Evolutionary conservation across 352 stramenopile species (phyloP), one percentile per base, ranked within the genome.

Genomic region (Globisporangium takayamanum): DNA sequence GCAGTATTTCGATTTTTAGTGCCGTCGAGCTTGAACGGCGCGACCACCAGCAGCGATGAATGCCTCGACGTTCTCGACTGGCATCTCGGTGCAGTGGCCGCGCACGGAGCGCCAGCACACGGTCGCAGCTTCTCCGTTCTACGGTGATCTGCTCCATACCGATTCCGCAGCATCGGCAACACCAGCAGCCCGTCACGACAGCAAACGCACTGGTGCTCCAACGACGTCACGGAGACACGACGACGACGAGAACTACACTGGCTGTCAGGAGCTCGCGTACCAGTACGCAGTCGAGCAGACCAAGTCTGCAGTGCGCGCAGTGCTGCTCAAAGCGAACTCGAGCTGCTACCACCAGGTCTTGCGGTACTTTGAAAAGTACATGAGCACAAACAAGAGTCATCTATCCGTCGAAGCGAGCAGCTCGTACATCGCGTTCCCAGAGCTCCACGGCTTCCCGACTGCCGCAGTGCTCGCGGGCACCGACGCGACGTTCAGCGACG

Each of bases 401-500:
- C 41, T 47, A 22, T 6, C 8, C 11, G 8, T 14, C 22, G 48
- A 14, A 26, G 10, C 57, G 56, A 53, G 47, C 63, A 46, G 55
- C 26, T 46, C 68, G 25, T 18, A 62, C 6, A 62, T 82, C 44
- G 22, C 67, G 28, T 76, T 87, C 42, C 66, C 78, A 12, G 57
- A 68, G 39, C 69, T 84, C 36, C 77, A 82, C 44, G 69, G 67
- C 7, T 80, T 84, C 36, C 80, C 80, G 0, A 84, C 76, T 1
- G 84, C 77, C 16, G 77, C 75, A 12, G 69, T 94, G 18, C 77
- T 92, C 30, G 71, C 80, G 37, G 84, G 84, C 5, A 77, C 76
- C 0, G 84, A 94, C 50, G 82, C 79, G 14, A 85, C 80, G 28
- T 84, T 82, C 28, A 89, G 78, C 55, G 80, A 89, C 36, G 65